Base-by-base conservation (phyloP, 805 yeast genomes). In the Kluyveromyces lactis region DNA sequence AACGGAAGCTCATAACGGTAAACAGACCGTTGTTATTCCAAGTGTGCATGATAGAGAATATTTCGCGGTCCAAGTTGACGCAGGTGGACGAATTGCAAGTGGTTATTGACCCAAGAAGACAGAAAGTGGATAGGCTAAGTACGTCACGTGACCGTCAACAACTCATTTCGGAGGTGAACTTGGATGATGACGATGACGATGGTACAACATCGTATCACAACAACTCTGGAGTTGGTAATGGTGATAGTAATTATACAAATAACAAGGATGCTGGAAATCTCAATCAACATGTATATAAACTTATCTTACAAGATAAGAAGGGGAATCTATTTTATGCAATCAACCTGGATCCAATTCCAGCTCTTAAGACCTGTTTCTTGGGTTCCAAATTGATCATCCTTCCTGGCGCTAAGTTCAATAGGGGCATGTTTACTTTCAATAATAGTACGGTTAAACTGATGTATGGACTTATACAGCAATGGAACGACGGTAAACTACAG, bases 361-460 rank as follows among this genome's bases (percentile, higher is more conserved):
- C 80, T 58, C 52, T 78, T 40, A 40, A 60, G 39, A 42, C 71
- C 71, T 17, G 70, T 68, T 69, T 69, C 32, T 51, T 78, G 35
- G 90, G 87, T 0, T 73, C 81, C 0, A 73, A 74, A 42, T 34
- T 81, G n/a, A 50, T 76, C 9, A 63, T 81, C 2, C 67, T 66
- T 13, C 58, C 62, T 31, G 75, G 73, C 0, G 60, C 85, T 0
- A 48, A 57, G 3, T 56, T 79, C 2, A 56, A 65, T 33, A 66
- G 73, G 38, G 80, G 81, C 2, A 64, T 64, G 4, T 45, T 67
- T n/a, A 23, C 64, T n/a, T 36, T 66, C 24, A 52, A 39, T n/a
- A 54, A 48, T 15, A 43, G 51, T 0, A 44, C 53, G 12, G 51
- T 56, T 1, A 57, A 53, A n/a, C 64, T 58, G 39, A 46, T 66